A percentile compares a stretch with the other conserved stretches of the same genome.
These are phyloP conservation scores for Schwanniomyces vanrijiae DNA, from an alignment of 805 yeast genomes.

Conservation along the genomic window DNA sequence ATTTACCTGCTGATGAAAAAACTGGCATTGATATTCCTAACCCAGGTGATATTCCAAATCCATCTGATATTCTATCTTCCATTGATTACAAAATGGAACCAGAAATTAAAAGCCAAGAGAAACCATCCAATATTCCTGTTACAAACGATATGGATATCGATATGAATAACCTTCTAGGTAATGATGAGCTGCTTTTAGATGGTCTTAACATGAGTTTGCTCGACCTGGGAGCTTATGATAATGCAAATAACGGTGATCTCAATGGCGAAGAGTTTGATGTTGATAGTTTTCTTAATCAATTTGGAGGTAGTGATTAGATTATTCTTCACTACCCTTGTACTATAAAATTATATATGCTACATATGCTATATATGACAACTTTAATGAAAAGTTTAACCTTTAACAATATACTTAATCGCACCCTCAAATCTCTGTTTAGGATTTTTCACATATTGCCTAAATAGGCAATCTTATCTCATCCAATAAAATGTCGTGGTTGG, in stretches of 20 bases:
- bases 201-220: conserved; percentile 42
- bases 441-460: conserved; percentile 17
- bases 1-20: conserved; percentile 10
- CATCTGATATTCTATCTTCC: conserved; percentile 30
- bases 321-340: not conserved
- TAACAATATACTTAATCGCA: too few relatives aligned
- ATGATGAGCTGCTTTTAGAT: conserved; percentile 41
- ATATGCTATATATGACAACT: not conserved
- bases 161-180: conserved; percentile 37
- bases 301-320: conserved; percentile 32
- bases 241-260: conserved; percentile 11
- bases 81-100: conserved; percentile 17
- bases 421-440: not conserved
- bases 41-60: conserved; percentile 31
- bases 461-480: conserved; percentile 28
- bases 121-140: conserved; percentile 4
- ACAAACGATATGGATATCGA: conserved; percentile 22
- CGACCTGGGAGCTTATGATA: conserved; percentile 29
- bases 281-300: conserved; percentile 44
- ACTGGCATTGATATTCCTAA: conserved; percentile 23
- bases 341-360: not conserved
- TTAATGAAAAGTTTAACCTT: not conserved
- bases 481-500: conserved; percentile 30
- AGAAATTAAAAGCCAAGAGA: conserved; percentile 3
- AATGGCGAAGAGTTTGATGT: conserved; percentile 44